Base-by-base conservation (phyloP, 441 rosid species). In the Breynia disticha region DNA sequence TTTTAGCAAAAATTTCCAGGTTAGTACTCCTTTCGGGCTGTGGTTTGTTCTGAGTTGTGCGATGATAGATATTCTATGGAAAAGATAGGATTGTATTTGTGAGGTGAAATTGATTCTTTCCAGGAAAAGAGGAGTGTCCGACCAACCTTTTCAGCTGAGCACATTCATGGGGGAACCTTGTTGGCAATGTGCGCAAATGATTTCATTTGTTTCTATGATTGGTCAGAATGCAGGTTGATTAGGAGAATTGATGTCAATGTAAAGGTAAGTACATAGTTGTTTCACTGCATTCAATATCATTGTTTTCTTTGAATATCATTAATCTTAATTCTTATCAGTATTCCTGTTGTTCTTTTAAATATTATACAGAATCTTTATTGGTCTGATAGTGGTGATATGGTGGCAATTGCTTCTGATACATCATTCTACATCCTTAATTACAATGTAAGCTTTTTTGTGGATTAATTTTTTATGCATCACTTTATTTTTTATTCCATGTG, bases 361-460 rank as follows among this genome's bases (percentile, higher is more conserved):
- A 24, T 2, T 2, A 7, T 17, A 60, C 80, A 93, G 97, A 89
- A 89, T 67, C 82, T 93, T 38, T 89, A 87, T 62, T 93, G 99
- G 99, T 97, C 97, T 68, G 99, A 93, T 61, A 84, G 96, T 60
- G 99, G 99, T 62, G 99, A 93, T 82, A 71, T 87, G 59, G 93
- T 93, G 68, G 93, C 97, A n/a, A 81, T 93, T 72, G 84, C 99
- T 50, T 86, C 97, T 69, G 96, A 93, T 57, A 57, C 96, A 39
- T 93, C 99, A 42, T 93, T 93, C 80, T 93, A 93, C 80, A 83
- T 93, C 65, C 90, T 93, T 61, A 93, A 89, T 68, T 82, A 80
- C 73, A 87, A 80, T 72, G 97, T 93, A 65, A 79, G 86, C 43
- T 52, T 69, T 48, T 50, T 35, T 22, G 2, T 32, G 44, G 44